Evolutionary conservation across 2,329 filamentous ascomycete species (phyloP).

Genomic region (Furcasterigmium sp.): DNA sequence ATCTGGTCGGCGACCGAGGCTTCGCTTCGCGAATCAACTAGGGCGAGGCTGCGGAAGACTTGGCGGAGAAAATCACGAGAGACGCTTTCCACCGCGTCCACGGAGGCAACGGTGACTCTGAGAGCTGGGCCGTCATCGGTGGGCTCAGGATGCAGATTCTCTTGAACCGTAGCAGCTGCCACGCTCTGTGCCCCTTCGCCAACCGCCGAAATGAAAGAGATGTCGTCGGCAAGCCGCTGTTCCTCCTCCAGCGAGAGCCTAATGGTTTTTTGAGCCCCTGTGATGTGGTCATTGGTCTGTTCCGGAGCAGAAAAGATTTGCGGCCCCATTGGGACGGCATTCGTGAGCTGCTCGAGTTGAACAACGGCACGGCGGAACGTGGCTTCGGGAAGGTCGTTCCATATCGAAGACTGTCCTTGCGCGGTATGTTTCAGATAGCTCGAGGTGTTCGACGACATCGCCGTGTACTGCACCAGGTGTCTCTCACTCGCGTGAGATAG

Average conservation of each 20-base stretch:
- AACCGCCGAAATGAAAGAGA: conserved; percentile 9
- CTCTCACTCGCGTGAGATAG: neutral
- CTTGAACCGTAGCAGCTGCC: conserved; percentile 11
- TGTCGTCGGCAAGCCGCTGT: conserved; percentile 10
- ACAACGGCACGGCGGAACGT: conserved; percentile 9
- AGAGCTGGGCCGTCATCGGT: neutral
- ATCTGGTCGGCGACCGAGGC: neutral
- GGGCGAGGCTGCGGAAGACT: conserved; percentile 4
- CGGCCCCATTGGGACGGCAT: conserved; percentile 9
- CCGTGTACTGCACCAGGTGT: neutral
- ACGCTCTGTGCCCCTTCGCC: conserved; percentile 13
- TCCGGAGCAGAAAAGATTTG: conserved; percentile 4
- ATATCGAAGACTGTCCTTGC: conserved; percentile 7
- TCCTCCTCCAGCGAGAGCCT: conserved; percentile 6
- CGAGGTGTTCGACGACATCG: neutral
- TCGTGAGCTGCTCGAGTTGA: conserved; percentile 9
- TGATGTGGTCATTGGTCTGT: neutral
- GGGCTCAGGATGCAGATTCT: neutral
- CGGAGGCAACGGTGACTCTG: conserved; percentile 8
- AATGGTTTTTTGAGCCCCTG: too few species aligned
- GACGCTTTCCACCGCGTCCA: conserved; percentile 8
- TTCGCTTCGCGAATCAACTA: neutral
- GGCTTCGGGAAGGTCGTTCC: conserved; percentile 6
- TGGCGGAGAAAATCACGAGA: conserved; percentile 9
- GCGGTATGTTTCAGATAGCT: conserved; percentile 2